A percentile compares a stretch with the other conserved stretches of the same genome.
Evolutionary conservation across 805 yeast genomes (phyloP).

Genomic region (Metschnikowia lachancei): DNA sequence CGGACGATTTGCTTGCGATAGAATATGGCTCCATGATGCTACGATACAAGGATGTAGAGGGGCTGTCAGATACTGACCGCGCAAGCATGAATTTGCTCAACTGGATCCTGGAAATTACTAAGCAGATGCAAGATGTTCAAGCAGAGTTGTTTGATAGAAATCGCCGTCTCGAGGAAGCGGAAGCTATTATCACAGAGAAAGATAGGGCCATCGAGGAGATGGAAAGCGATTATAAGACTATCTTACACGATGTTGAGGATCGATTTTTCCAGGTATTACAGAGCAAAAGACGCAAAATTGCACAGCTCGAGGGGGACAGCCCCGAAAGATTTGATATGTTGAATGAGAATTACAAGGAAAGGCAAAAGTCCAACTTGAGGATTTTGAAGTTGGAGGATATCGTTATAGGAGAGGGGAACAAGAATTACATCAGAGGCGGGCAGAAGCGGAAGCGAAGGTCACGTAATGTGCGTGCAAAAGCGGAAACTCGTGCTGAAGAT

Average conservation of each 20-base stretch:
- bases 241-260: conserved; percentile 18
- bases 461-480: background rate
- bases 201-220: conserved; percentile 15
- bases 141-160: background rate
- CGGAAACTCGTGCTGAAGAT: background rate
- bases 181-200: conserved; percentile 5
- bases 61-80: conserved; percentile 4
- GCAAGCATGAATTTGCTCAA: conserved; percentile 14
- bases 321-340: conserved; percentile 9
- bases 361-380: conserved; percentile 17
- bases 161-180: background rate
- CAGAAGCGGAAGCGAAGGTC: background rate
- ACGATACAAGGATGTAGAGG: conserved; percentile 10
- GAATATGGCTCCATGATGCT: conserved; percentile 14
- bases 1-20: conserved; percentile 13
- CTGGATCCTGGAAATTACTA: conserved; percentile 15
- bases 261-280: conserved; percentile 20
- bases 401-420: conserved; percentile 10
- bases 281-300: conserved; percentile 15
- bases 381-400: conserved; percentile 19
- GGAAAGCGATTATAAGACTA: conserved; percentile 16
- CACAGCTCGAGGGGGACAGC: conserved; percentile 15
- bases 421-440: conserved; percentile 6
- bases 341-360: conserved; percentile 13
- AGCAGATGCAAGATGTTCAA: conserved; percentile 9